These are phyloP conservation scores for Buddleja alternifolia DNA, from an alignment of 257 asterid species.

Conservation along the genomic window DNA sequence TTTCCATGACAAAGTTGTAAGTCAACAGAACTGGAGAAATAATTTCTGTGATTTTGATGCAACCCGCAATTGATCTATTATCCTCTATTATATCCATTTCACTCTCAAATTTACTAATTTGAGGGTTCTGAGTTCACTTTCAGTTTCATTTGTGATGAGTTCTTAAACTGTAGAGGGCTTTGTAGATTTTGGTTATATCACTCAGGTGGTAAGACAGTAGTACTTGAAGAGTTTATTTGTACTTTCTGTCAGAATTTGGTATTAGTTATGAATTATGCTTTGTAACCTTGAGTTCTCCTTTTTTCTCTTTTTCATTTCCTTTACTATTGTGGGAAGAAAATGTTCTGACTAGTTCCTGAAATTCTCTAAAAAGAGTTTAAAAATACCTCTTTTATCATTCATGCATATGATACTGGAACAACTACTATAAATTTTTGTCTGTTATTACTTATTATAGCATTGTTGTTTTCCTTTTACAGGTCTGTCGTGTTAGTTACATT, in stretches of 20 bases:
- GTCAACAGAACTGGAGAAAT: constrained; percentile 31
- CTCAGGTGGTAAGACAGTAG: background rate
- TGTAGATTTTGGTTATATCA: constrained; percentile 8
- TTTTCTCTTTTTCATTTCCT: background rate
- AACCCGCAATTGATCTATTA: constrained; percentile 22
- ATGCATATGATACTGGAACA: constrained; percentile 5
- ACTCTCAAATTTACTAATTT: constrained; percentile 14
- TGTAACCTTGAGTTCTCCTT: background rate
- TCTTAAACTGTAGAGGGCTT: constrained; percentile 14
- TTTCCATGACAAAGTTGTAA: constrained; percentile 75
- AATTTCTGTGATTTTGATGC: constrained; percentile 20
- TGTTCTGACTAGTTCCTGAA: constrained; percentile 19
- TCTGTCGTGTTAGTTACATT: constrained; percentile 58
- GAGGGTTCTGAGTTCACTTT: background rate
- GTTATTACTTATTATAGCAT: constrained; percentile 24
- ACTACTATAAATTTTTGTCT: too few species aligned
- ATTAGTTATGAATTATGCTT: background rate
- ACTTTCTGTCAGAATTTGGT: constrained; percentile 19
- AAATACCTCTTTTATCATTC: constrained; percentile 18
- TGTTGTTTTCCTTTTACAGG: constrained; percentile 46
- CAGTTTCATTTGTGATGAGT: background rate
- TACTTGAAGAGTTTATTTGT: constrained; percentile 10
- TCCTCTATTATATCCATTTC: constrained; percentile 11
- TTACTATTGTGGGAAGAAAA: background rate
- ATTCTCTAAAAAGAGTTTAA: constrained; percentile 19